Base-by-base conservation (phyloP, 352 stramenopile genomes). In the Phytophthora multivora region DNA sequence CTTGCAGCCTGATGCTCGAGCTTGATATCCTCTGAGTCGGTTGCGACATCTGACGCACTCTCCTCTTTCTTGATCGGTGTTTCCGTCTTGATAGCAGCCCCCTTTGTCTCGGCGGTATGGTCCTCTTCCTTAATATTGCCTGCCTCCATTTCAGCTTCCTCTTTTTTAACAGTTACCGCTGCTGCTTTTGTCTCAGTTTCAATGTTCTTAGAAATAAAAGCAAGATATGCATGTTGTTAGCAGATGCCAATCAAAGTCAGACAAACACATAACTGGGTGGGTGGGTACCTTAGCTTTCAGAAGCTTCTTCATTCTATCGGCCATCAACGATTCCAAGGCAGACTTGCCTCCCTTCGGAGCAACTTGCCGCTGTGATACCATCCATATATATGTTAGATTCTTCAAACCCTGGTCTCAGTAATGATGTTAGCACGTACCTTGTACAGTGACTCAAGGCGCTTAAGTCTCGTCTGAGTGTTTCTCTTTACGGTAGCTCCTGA, bases 401-500 rank as follows among this genome's bases (percentile, higher is more conserved):
- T 35, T 21, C 8, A 19, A 2, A 5, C 18, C 19, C 16, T 28
- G 21, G 6, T 18, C 26, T 38, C 35, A 46, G 35, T 23, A 28
- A 6, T 51, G 35, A 3, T 6, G 50, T 62, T 21, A 2, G 61
- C 36, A 63, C 68, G n/a, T 77, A 88, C 64, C 77, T 83, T 78
- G 57, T 93, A 93, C 51, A 82, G 75, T 28, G 66, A 59, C 49
- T 93, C 84, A 0, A 93, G 72, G 28, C 80, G 79, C 69, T 90
- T 93, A 25, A 90, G 48, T 36, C 72, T 79, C 1, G 66, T 30
- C 10, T 68, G 65, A n/a, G 76, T 71, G n/a, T 58, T 73, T 0
- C 64, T 60, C 19, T 80, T 79, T 8, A 88, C 69, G 12, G 62
- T 79, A 16, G 74, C 81, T 12, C 81, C 80, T 7, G 69, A 79